Base-by-base conservation (phyloP, 2,329 filamentous ascomycete genomes). In the Geosmithia morbida region DNA sequence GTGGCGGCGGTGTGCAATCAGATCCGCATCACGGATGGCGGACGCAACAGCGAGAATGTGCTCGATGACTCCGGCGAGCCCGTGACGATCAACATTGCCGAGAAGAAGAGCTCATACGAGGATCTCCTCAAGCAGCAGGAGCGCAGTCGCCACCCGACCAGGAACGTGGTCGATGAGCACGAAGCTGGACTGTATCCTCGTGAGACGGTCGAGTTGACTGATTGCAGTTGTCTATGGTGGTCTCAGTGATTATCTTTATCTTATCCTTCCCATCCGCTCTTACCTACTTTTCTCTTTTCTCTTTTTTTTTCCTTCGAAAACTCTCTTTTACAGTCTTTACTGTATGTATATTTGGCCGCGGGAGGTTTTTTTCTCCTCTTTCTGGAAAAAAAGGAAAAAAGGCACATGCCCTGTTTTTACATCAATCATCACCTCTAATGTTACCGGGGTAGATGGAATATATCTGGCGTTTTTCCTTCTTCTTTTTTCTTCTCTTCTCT, bases 161-260 rank as follows among this genome's bases (percentile, higher is more conserved):
- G 43, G 18, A 14, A 26, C 3, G 19, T 17, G n/a, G n/a, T n/a
- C n/a, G n/a, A n/a, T 22, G n/a, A 8, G 8, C 26, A 44, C 7
- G 17, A 16, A 40, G 7, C 5, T 8, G 22, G 22, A 8, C 8
- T 26, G 8, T 26, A 26, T 26, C 7, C 19, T 4, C 46, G 48
- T 6, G 48, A 48, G n/a, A 43, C 46, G 7, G 20, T 46, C 22
- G 65, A 72, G 45, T 59, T 75, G 48, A 74, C 69, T 48, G 62
- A 69, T 37, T 77, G 74, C 48, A 72, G 70, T 8, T 77, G 74
- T 51, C 63, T 74, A 52, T 77, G 73, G 73, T 74, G 66, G 61
- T 60, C 68, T 44, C 67, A 63, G 47, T 75, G 48, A 54, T 44
- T 20, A 10, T 43, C 19, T 20, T 26, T 44, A 8, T 26, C 20